Evolutionary conservation across 2,329 filamentous ascomycete genomes (phyloP).

Genomic region (Aspergillus amoenus): DNA sequence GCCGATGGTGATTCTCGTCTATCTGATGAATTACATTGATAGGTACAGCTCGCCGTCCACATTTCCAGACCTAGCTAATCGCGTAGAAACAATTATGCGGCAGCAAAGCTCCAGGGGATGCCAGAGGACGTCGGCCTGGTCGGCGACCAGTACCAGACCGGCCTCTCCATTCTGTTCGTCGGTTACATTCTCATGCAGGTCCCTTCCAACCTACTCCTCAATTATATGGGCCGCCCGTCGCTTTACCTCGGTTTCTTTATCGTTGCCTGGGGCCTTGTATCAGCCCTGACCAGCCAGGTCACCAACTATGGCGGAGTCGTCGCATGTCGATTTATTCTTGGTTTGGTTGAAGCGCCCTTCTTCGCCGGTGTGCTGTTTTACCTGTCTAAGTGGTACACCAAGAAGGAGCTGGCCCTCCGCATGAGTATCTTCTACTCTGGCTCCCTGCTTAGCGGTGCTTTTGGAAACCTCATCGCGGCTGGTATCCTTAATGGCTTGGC

Average conservation of each 20-base stretch:
- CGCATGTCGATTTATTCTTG: constrained; percentile 47
- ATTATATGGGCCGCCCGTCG: constrained; percentile 44
- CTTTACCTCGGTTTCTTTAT: constrained; percentile 48
- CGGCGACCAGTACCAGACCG: constrained; percentile 41
- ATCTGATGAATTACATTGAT: constrained; percentile 48
- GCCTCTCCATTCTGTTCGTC: constrained; percentile 46
- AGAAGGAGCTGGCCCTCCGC: constrained; percentile 51
- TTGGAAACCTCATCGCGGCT: constrained; percentile 56
- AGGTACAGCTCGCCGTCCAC: constrained; percentile 25
- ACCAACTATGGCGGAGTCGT: constrained; percentile 44
- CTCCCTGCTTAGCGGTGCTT: constrained; percentile 50
- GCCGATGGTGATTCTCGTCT: constrained; percentile 43
- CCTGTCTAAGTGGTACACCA: constrained; percentile 54
- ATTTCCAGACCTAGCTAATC: not conserved
- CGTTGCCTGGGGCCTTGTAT: constrained; percentile 48
- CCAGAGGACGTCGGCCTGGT: constrained; percentile 37
- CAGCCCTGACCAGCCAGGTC: constrained; percentile 45
- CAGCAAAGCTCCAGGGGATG: constrained; percentile 46
- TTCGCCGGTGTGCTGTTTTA: constrained; percentile 50
- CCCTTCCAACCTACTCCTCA: constrained; percentile 48
- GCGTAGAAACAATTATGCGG: constrained; percentile 47
- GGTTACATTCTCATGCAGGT: constrained; percentile 48
- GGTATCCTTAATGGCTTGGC: constrained; percentile 47
- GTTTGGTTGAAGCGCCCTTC: constrained; percentile 48
- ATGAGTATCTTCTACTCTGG: constrained; percentile 56